Percentiles rank a stretch among this genome's conserved stretches.
Conservation (phyloP, 345 rosid species). For the Pelargonium nanum region DNA sequence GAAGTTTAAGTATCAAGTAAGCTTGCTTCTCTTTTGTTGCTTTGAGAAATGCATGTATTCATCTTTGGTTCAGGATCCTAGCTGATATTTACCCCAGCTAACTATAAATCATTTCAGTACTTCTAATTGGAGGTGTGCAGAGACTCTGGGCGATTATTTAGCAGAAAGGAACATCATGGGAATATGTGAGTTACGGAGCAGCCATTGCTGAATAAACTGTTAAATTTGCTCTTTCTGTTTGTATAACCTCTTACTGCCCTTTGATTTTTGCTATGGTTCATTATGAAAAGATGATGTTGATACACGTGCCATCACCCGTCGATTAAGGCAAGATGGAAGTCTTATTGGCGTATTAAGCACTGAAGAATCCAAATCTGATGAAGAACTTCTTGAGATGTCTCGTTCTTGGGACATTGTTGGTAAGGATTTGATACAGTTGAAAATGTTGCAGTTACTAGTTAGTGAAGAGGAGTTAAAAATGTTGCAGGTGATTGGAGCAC, state of each 20-base stretch:
- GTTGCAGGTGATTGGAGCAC: not conserved
- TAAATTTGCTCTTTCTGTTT: not conserved
- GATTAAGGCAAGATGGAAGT: conserved; percentile 92
- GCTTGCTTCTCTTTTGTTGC: not conserved
- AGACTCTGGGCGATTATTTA: conserved; percentile 71
- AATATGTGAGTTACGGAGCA: conserved; percentile 38
- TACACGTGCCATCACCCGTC: conserved; percentile 87
- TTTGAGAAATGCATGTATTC: not conserved
- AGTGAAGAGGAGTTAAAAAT: not conserved
- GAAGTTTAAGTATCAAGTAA: conserved; percentile 71
- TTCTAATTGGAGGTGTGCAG: conserved; percentile 83
- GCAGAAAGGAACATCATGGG: conserved; percentile 90
- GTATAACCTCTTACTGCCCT: not conserved
- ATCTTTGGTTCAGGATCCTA: not conserved
- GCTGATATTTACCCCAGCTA: not conserved
- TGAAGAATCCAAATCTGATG: conserved; percentile 59
- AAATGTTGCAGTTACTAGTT: not conserved
- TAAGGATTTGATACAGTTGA: conserved; percentile 15
- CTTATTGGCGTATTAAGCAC: conserved; percentile 93
- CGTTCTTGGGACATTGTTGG: conserved; percentile 87
- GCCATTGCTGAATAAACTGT: not conserved
- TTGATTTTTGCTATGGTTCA: conserved; percentile 6
- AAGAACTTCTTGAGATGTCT: conserved; percentile 74
- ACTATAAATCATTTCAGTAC: conserved; percentile 32
- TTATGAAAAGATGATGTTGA: conserved; percentile 71